Evolutionary conservation across 805 yeast species (phyloP).

Genomic region (Metschnikowia reukaufii): DNA sequence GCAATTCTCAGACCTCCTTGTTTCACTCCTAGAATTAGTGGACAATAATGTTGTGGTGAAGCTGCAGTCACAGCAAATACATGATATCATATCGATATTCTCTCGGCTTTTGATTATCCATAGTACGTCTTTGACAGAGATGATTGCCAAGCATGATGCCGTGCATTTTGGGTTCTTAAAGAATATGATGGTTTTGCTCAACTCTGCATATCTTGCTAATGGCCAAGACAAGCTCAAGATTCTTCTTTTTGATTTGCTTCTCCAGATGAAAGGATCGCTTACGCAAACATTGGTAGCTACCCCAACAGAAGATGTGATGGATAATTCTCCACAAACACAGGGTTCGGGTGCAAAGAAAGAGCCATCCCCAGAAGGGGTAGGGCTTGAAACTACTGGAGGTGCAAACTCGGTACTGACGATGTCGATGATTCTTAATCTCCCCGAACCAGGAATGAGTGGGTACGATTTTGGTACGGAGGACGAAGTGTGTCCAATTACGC

Average conservation of each 20-base stretch:
- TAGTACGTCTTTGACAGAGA: constrained; percentile 45
- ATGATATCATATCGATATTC: constrained; percentile 45
- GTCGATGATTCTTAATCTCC: constrained; percentile 28
- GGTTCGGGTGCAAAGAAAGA: constrained; percentile 1
- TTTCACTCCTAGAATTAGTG: constrained; percentile 22
- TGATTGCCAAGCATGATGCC: constrained; percentile 42
- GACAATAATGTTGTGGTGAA: constrained; percentile 9
- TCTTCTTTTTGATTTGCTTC: constrained; percentile 56
- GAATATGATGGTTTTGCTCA: constrained; percentile 47
- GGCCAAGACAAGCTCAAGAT: constrained; percentile 51
- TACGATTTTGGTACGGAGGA: constrained; percentile 16
- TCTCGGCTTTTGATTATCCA: constrained; percentile 60
- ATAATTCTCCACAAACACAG: neutral
- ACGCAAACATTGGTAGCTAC: constrained; percentile 17
- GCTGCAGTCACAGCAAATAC: constrained; percentile 13
- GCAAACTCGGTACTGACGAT: constrained; percentile 8
- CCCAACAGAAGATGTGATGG: constrained; percentile 13
- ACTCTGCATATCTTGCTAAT: constrained; percentile 37
- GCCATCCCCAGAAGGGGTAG: neutral
- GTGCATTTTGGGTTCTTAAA: constrained; percentile 48
- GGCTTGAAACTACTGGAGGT: constrained; percentile 4
- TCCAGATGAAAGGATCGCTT: constrained; percentile 48
- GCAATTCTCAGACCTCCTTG: constrained; percentile 23
- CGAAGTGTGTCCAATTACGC: constrained; percentile 12
- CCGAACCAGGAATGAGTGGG: constrained; percentile 30